Evolutionary conservation across 2,329 filamentous ascomycete species (phyloP).

Genomic region (Colletotrichum somersetense): DNA sequence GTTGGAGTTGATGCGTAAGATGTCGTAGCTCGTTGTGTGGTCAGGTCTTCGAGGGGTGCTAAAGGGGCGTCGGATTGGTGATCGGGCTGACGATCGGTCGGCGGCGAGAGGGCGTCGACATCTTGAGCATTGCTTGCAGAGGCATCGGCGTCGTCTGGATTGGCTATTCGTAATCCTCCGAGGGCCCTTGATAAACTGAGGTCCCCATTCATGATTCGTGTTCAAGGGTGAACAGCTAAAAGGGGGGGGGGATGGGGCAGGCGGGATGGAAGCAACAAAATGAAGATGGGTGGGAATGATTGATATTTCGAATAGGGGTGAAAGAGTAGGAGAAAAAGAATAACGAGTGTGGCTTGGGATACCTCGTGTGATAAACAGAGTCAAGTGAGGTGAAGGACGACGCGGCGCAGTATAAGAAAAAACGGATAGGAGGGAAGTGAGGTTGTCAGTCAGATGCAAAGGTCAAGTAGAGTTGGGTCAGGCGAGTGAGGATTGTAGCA

Average conservation of each 20-base stretch:
- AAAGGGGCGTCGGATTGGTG: constrained; percentile 38
- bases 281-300: constrained; percentile 14
- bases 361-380: constrained; percentile 16
- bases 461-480: constrained; percentile 9
- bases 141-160: constrained; percentile 74
- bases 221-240: constrained; percentile 29
- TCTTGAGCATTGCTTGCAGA: constrained; percentile 26
- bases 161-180: constrained; percentile 95
- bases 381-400: constrained; percentile 28
- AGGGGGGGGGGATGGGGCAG: not conserved
- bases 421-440: constrained; percentile 25
- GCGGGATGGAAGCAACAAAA: constrained; percentile 21
- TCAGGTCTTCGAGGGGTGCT: constrained; percentile 17
- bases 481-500: constrained; percentile 2
- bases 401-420: constrained; percentile 30
- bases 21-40: constrained; percentile 11
- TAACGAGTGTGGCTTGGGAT: constrained; percentile 24
- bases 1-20: constrained; percentile 18
- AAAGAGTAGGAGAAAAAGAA: not conserved
- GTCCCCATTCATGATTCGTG: constrained; percentile 84
- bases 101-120: constrained; percentile 46
- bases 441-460: constrained; percentile 16
- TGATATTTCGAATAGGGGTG: constrained; percentile 6
- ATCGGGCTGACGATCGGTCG: constrained; percentile 45
- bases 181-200: constrained; percentile 92